Percentiles rank a stretch among this genome's conserved stretches.
phyloP scores from a whole-genome alignment of 1,139 yeast genomes.

The Pichia cactophila region DNA sequence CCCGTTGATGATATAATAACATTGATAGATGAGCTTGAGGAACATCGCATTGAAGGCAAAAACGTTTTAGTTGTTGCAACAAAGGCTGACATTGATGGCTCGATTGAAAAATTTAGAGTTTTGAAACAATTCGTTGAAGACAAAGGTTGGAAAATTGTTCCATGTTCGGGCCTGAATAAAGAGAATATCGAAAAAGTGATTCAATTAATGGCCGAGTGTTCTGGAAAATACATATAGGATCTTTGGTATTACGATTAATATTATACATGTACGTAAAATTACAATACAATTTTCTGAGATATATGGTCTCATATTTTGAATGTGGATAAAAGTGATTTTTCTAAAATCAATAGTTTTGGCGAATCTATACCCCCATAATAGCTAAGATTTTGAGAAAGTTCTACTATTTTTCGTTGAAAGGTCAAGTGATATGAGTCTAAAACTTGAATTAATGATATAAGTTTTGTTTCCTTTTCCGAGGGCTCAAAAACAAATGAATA shows the following conservation, averaged over 20 bases:
- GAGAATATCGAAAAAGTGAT: slow-evolving; percentile 70
- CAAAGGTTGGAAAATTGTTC: slow-evolving; percentile 60
- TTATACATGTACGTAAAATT: not conserved
- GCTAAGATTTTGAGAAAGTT: slow-evolving; percentile 47
- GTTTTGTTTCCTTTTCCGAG: slow-evolving; percentile 13
- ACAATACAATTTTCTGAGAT: not conserved
- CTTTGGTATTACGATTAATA: not conserved
- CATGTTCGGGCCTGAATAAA: slow-evolving; percentile 71
- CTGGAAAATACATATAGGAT: slow-evolving; percentile 28
- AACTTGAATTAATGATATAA: slow-evolving; percentile 40
- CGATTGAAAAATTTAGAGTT: slow-evolving; percentile 37
- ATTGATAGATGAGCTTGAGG: slow-evolving; percentile 65
- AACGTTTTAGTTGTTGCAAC: slow-evolving; percentile 75
- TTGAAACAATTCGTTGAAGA: slow-evolving; percentile 39
- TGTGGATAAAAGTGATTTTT: slow-evolving; percentile 15
- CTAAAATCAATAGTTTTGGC: slow-evolving; percentile 43
- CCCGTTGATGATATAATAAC: slow-evolving; percentile 59
- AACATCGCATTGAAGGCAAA: slow-evolving; percentile 48
- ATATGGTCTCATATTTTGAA: slow-evolving; percentile 8
- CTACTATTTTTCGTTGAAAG: slow-evolving; percentile 48
- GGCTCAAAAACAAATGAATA: slow-evolving; percentile 2
- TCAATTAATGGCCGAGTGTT: slow-evolving; percentile 61
- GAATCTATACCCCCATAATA: slow-evolving; percentile 60
- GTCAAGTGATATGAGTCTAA: slow-evolving; percentile 45
- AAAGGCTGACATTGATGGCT: slow-evolving; percentile 69